phyloP scores from a whole-genome alignment of 2,329 filamentous ascomycete genomes.

The Septoria petroselini region DNA sequence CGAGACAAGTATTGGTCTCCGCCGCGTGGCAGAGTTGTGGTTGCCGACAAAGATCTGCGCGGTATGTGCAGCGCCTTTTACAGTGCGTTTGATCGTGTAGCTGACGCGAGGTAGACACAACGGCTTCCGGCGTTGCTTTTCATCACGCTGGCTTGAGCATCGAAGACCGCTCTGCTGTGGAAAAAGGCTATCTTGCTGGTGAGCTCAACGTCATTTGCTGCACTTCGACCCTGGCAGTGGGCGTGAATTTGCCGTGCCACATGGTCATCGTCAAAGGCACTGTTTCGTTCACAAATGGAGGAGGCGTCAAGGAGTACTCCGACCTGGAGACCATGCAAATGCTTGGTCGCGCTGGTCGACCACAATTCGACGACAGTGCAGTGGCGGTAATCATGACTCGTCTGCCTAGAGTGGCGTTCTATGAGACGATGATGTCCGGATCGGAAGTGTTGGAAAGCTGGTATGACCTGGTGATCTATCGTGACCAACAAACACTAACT shows the following conservation, averaged over 20 bases:
- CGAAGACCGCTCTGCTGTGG: constrained; percentile 63
- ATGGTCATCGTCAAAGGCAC: constrained; percentile 77
- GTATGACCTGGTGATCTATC: constrained; percentile 29
- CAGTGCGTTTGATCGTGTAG: not conserved
- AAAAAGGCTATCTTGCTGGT: constrained; percentile 65
- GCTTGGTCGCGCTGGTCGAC: constrained; percentile 77
- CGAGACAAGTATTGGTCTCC: constrained; percentile 61
- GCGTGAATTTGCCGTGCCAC: constrained; percentile 67
- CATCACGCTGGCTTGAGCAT: constrained; percentile 74
- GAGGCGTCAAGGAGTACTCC: constrained; percentile 62
- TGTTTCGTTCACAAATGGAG: constrained; percentile 56
- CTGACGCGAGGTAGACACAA: constrained; percentile 1
- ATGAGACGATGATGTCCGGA: constrained; percentile 71
- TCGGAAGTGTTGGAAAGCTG: constrained; percentile 72
- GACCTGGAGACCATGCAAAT: constrained; percentile 89
- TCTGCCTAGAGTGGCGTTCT: constrained; percentile 60
- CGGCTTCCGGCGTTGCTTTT: constrained; percentile 65
- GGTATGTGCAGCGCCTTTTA: constrained; percentile 38
- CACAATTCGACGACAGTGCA: constrained; percentile 76
- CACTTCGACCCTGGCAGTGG: constrained; percentile 79
- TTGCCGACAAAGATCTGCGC: constrained; percentile 61
- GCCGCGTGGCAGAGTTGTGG: constrained; percentile 51
- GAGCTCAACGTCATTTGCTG: constrained; percentile 80
- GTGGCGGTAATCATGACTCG: constrained; percentile 77
- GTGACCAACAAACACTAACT: not conserved